Evolutionary conservation across 192 early-diverging fungal genomes (phyloP), one percentile per base, ranked within the genome.

Genomic region (Coemansia sp.): DNA sequence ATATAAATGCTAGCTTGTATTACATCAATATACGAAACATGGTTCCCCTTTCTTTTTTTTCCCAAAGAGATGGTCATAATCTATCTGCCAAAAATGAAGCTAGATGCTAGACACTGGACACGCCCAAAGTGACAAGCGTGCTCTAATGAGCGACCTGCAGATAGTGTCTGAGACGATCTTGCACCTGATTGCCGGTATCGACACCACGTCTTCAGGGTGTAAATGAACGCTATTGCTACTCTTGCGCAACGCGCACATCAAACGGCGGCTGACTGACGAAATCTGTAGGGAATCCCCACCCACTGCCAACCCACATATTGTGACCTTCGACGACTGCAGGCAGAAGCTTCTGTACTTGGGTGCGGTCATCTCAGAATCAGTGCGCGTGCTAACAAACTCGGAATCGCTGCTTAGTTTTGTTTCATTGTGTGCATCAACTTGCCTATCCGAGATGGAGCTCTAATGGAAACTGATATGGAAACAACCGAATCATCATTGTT

Each of bases 161-260:
- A 73, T 85, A 40, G 66, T 73, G 14, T 68, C 73, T 2, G 81
- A 85, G 41, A 65, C 63, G 0, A 66, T 74, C 19, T 42, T 83
- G 35, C 80, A 82, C 19, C 65, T 85, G 25, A 55, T 83, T 0
- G 76, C 79, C 0, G 83, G 83, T 0, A 68, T 76, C 2, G 81
- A 85, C 13, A 82, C 83, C 1, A 85, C 83, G 3, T 63, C 76
- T 14, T 38, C 60, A 7, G 75, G 77, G 7, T 53, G 80, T 20
- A 77, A 68, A 0, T 85, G 81, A 80, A 72, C 81, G 1, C 14
- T 83, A 40, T 48, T 66, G 0, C 61, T 79, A 57, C 61, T 85
- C 5, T 53, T 85, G 15, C 50, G 67, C 10, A 63, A 85, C 66
- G 80, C 81, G 11, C 45, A 70, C 9, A 49, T 76, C 13, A 54